Conservation (phyloP, 768 basidiomycete genomes). For the Leccinum boreale region DNA sequence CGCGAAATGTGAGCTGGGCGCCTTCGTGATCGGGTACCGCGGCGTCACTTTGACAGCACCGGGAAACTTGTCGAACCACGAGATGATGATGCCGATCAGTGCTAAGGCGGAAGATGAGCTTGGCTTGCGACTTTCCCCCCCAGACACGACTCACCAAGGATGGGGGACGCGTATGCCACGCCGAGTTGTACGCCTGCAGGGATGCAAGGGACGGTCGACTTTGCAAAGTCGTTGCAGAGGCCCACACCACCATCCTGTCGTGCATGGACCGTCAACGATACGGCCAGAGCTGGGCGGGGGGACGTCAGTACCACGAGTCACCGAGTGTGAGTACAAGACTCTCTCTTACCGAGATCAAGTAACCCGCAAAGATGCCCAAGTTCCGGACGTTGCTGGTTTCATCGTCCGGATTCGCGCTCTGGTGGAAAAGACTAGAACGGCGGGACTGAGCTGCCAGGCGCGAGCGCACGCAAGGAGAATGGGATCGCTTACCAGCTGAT, state of each 20-base stretch:
- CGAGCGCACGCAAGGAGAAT: not conserved
- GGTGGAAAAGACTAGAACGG: conserved; percentile 15
- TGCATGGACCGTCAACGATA: conserved; percentile 29
- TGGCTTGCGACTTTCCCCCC: not conserved
- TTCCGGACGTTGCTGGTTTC: conserved; percentile 25
- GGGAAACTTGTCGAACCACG: conserved; percentile 29
- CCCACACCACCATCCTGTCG: conserved; percentile 13
- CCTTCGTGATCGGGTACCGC: conserved; percentile 29
- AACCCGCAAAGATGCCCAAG: conserved; percentile 23
- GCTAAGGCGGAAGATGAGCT: conserved; percentile 9
- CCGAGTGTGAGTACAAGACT: not conserved
- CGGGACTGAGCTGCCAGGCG: not conserved
- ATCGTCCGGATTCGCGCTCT: conserved; percentile 6
- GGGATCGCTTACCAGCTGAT: conserved; percentile 18
- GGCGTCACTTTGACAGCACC: conserved; percentile 24
- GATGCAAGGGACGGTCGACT: conserved; percentile 18
- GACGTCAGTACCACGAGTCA: not conserved
- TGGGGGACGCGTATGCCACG: conserved; percentile 28
- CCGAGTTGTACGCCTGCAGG: conserved; percentile 23
- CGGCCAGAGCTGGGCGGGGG: conserved; percentile 12
- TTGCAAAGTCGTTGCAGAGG: conserved; percentile 32
- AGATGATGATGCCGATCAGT: conserved; percentile 17
- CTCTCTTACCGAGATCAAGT: conserved; percentile 17
- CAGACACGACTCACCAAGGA: conserved; percentile 24
- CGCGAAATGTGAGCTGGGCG: conserved; percentile 27